These are phyloP conservation scores for Microbotryum intermedium DNA, from an alignment of 1,284 basidiomycete genomes.

Conservation along the genomic window DNA sequence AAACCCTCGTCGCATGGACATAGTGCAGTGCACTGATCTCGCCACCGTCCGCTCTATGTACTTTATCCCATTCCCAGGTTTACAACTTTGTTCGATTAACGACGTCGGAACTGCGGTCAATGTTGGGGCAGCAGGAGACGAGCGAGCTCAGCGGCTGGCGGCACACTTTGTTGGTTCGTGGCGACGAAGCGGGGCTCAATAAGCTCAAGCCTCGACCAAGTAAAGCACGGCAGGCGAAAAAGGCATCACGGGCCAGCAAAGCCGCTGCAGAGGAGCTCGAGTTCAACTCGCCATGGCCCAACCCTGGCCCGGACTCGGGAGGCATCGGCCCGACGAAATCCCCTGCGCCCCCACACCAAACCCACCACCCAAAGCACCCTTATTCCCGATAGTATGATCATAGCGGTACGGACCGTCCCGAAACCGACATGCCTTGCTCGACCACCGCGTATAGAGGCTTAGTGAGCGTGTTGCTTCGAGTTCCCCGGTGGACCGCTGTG, in stretches of 20 bases:
- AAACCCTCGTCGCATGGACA: not conserved
- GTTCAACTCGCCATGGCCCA: no score
- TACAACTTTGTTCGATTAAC: conserved; percentile 17
- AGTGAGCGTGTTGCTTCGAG: no score
- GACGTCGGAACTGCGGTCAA: conserved; percentile 1
- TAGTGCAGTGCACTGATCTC: not conserved
- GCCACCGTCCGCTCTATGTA: not conserved
- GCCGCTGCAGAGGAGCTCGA: not conserved
- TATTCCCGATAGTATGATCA: no score
- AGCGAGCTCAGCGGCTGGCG: conserved; percentile 14
- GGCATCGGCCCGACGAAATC: no score
- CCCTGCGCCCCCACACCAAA: no score
- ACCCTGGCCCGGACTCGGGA: no score
- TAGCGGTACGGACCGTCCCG: no score
- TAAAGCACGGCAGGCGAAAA: conserved; percentile 10
- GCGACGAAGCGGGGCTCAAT: conserved; percentile 3
- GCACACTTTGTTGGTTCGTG: conserved; percentile 9
- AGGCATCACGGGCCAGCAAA: conserved; percentile 1
- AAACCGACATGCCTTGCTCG: no score
- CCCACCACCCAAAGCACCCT: no score
- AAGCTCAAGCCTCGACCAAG: conserved; percentile 13
- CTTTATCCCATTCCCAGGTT: not conserved
- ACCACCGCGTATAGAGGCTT: no score
- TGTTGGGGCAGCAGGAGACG: not conserved
- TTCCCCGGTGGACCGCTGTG: no score